phyloP scores from a whole-genome alignment of 805 yeast genomes.

The Yarrowia porcina region DNA sequence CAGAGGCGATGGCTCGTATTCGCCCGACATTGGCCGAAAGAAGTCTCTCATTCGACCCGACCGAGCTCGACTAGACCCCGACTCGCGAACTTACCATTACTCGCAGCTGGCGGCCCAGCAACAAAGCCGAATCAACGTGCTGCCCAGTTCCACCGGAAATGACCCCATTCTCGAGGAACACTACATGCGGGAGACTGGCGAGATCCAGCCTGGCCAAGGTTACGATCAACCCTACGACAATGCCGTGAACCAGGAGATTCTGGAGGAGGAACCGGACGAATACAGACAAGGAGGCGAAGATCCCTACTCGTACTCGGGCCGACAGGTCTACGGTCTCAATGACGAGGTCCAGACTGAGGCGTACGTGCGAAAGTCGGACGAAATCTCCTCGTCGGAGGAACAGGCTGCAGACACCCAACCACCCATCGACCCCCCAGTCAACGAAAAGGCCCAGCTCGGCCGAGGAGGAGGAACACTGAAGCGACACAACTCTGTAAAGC shows the following conservation, averaged over 20 bases:
- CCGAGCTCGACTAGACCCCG: slow-evolving; percentile 61
- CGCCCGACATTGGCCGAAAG: slow-evolving; percentile 42
- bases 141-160: slow-evolving; percentile 69
- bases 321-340: slow-evolving; percentile 51
- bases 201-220: slow-evolving; percentile 8
- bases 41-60: slow-evolving; percentile 82
- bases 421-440: background rate
- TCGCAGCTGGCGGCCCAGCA: slow-evolving; percentile 69
- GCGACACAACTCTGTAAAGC: slow-evolving; percentile 12
- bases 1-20: slow-evolving; percentile 5
- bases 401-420: slow-evolving; percentile 20
- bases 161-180: slow-evolving; percentile 47
- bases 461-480: slow-evolving; percentile 17
- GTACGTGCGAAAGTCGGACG: slow-evolving; percentile 12
- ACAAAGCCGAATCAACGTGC: slow-evolving; percentile 56
- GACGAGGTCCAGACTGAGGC: slow-evolving; percentile 45
- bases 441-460: slow-evolving; percentile 8
- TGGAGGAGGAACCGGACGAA: slow-evolving; percentile 27
- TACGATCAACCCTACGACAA: slow-evolving; percentile 29
- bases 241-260: slow-evolving; percentile 26
- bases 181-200: slow-evolving; percentile 25
- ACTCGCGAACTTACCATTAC: slow-evolving; percentile 75
- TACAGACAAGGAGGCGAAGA: slow-evolving; percentile 30
- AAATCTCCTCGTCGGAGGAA: slow-evolving; percentile 9
- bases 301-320: slow-evolving; percentile 8